Evolutionary conservation across 352 stramenopile species (phyloP).

Genomic region (Globisporangium megalacanthum): DNA sequence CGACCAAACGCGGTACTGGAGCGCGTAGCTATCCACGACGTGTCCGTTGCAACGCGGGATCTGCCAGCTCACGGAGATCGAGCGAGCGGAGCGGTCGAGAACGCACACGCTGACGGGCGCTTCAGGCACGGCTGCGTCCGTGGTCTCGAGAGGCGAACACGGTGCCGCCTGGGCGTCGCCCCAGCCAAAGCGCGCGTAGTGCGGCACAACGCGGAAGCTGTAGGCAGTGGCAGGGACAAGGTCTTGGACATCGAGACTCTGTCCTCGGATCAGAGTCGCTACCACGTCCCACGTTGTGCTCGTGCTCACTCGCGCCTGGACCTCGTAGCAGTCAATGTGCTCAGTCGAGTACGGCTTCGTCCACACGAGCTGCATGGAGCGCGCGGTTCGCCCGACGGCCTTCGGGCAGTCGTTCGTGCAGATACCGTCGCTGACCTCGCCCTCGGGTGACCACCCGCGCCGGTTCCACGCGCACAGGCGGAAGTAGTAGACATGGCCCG

Average conservation of each 20-base stretch:
- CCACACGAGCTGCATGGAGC: conserved; percentile 41
- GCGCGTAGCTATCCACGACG: conserved; percentile 17
- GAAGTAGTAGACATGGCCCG: conserved; percentile 49
- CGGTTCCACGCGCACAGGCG: conserved; percentile 36
- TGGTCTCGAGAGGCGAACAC: conserved; percentile 24
- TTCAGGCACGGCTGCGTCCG: conserved; percentile 28
- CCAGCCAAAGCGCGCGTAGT: conserved; percentile 31
- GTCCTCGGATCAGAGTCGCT: conserved; percentile 13
- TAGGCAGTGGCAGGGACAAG: conserved; percentile 42
- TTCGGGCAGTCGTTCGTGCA: conserved; percentile 50
- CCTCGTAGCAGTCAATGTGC: conserved; percentile 41
- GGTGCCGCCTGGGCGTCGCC: conserved; percentile 24
- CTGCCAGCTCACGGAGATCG: conserved; percentile 33
- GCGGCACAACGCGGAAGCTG: conserved; percentile 43
- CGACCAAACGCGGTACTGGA: conserved; percentile 10
- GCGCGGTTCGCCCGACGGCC: conserved; percentile 19
- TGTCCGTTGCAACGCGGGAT: conserved; percentile 50
- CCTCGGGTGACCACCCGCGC: conserved; percentile 44
- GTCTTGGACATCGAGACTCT: conserved; percentile 18
- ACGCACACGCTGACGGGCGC: conserved; percentile 24
- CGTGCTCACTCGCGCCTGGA: conserved; percentile 31
- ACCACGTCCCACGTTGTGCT: conserved; percentile 30
- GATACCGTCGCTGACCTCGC: conserved; percentile 41
- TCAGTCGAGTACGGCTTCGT: conserved; percentile 45
- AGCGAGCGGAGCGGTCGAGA: conserved; percentile 28